Percentiles rank a stretch among this genome's conserved stretches.
Evolutionary conservation across 2,329 filamentous ascomycete species (phyloP).

Genomic region (Phaeoacremonium minimum): DNA sequence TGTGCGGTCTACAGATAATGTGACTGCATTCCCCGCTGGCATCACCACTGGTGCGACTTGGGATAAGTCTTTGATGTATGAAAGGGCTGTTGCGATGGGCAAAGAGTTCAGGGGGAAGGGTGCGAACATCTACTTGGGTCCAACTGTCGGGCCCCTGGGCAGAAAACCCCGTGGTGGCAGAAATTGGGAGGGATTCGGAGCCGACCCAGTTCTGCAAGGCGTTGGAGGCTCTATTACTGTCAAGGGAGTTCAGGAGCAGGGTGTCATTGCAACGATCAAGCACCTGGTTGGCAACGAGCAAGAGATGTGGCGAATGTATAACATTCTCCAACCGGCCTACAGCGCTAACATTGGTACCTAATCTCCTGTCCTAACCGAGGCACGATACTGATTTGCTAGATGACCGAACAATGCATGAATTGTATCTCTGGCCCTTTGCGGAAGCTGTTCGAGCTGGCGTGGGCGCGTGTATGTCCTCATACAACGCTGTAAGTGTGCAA

Average conservation of each 20-base stretch:
- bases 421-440: conserved; percentile 76
- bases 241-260: conserved; percentile 75
- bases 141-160: conserved; percentile 66
- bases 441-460: conserved; percentile 68
- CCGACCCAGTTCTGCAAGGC: conserved; percentile 68
- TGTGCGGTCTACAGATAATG: conserved; percentile 67
- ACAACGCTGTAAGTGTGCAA: too few relatives aligned
- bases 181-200: conserved; percentile 72
- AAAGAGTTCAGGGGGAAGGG: conserved; percentile 72
- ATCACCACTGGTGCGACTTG: conserved; percentile 73
- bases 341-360: conserved; percentile 47
- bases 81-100: conserved; percentile 63
- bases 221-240: conserved; percentile 68
- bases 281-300: conserved; percentile 74
- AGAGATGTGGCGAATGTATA: conserved; percentile 57
- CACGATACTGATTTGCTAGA: conserved; percentile 38
- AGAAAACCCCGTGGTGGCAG: conserved; percentile 69
- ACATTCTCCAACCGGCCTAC: conserved; percentile 44
- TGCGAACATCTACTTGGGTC: conserved; percentile 66
- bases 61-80: conserved; percentile 67
- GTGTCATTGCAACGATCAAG: conserved; percentile 80
- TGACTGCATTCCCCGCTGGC: conserved; percentile 75
- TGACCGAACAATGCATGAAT: conserved; percentile 70
- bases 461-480: conserved; percentile 61
- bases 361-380: conserved; percentile 51